These are phyloP conservation scores for Calonectria pauciramosa DNA, from an alignment of 2,329 filamentous ascomycete genomes.

Conservation along the genomic window DNA sequence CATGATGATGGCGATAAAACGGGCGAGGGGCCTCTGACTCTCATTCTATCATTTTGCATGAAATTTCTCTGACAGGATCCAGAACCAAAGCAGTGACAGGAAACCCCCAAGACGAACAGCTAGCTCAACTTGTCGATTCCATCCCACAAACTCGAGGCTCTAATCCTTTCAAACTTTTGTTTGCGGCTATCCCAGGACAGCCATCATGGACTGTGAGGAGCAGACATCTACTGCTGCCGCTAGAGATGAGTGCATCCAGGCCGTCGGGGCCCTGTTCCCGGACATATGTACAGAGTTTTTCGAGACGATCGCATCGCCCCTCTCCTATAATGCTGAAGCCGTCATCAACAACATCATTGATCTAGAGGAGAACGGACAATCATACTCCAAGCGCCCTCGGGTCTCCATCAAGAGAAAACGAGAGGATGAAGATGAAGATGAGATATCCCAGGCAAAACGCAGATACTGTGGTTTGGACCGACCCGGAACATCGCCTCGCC, in stretches of 20 bases:
- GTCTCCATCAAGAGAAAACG: slow-evolving; percentile 59
- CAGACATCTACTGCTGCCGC: background rate
- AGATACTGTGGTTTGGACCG: slow-evolving; percentile 25
- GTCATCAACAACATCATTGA: slow-evolving; percentile 58
- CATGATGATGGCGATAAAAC: background rate
- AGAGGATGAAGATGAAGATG: slow-evolving; percentile 38
- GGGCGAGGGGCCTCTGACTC: background rate
- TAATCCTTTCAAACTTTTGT: background rate
- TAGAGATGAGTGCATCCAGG: slow-evolving; percentile 30
- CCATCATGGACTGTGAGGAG: slow-evolving; percentile 26
- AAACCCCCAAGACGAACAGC: background rate
- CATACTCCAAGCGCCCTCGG: slow-evolving; percentile 52
- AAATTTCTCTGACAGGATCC: slow-evolving; percentile 26
- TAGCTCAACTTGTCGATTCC: background rate
- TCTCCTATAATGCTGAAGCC: slow-evolving; percentile 46
- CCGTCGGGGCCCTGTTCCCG: slow-evolving; percentile 55
- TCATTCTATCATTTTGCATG: background rate
- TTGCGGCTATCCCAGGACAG: background rate
- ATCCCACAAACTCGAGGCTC: background rate
- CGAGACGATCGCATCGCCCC: slow-evolving; percentile 39
- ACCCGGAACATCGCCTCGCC: background rate
- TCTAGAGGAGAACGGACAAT: slow-evolving; percentile 51
- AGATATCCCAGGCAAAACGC: slow-evolving; percentile 32
- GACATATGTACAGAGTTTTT: slow-evolving; percentile 60
- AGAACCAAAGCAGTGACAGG: background rate